Evolutionary conservation across 2,329 filamentous ascomycete genomes (phyloP).

Genomic region (Trichophyton schoenleinii): DNA sequence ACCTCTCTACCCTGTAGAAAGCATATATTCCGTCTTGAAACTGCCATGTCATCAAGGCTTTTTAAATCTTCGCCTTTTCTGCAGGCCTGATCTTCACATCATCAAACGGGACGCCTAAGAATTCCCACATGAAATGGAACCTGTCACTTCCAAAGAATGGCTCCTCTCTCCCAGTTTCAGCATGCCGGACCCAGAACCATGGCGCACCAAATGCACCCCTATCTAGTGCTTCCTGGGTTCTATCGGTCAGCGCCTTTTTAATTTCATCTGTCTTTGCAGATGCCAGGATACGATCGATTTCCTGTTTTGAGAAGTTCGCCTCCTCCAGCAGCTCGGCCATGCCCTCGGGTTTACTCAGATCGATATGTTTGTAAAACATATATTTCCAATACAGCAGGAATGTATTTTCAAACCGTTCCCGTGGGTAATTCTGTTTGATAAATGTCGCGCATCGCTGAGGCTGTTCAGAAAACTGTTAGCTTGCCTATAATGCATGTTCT

Average conservation of each 20-base stretch:
- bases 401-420: constrained; percentile 39
- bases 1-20: background rate
- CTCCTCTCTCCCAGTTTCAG: constrained; percentile 12
- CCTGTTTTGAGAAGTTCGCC: constrained; percentile 35
- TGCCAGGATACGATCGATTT: constrained; percentile 45
- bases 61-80: background rate
- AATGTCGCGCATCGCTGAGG: constrained; percentile 55
- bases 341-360: constrained; percentile 48
- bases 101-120: constrained; percentile 11
- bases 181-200: constrained; percentile 58
- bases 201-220: constrained; percentile 65
- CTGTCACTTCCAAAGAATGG: constrained; percentile 17
- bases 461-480: constrained; percentile 18
- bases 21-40: background rate
- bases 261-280: constrained; percentile 39
- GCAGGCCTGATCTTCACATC: constrained; percentile 10
- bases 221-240: constrained; percentile 47
- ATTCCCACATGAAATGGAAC: constrained; percentile 16
- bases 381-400: constrained; percentile 45
- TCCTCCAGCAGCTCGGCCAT: constrained; percentile 33
- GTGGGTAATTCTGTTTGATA: constrained; percentile 48
- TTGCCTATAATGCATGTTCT: background rate
- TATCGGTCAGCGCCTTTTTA: constrained; percentile 43
- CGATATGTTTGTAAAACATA: constrained; percentile 50
- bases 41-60: too few species aligned